phyloP scores from a whole-genome alignment of 192 early-diverging fungal genomes.

The Podila horticola region DNA sequence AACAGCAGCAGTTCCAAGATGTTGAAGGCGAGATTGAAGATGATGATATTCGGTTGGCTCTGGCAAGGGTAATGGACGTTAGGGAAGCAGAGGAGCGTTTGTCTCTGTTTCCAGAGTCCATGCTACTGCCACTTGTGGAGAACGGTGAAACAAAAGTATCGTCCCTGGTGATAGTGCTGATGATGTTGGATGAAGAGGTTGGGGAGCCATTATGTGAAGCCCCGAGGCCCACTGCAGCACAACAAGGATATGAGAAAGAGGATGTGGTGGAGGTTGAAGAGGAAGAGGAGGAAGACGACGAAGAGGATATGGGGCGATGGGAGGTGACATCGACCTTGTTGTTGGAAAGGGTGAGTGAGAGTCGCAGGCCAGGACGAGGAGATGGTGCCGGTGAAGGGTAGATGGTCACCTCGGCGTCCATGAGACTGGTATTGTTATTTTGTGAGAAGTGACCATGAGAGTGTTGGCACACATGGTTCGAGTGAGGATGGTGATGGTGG shows the following conservation, averaged over 20 bases:
- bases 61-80: too few relatives aligned
- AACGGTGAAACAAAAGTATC: neutral
- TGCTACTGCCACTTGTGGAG: too few relatives aligned
- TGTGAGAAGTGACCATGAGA: neutral
- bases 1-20: too few relatives aligned
- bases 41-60: too few relatives aligned
- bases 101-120: too few relatives aligned
- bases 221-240: neutral
- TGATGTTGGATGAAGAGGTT: neutral
- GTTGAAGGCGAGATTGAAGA: too few relatives aligned
- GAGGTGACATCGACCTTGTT: conserved; percentile 30
- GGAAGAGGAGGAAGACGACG: neutral
- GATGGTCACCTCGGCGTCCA: neutral
- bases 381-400: conserved; percentile 48
- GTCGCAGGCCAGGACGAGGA: conserved; percentile 40
- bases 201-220: neutral
- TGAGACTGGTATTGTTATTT: neutral
- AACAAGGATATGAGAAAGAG: neutral
- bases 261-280: neutral
- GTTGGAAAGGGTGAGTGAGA: conserved; percentile 37
- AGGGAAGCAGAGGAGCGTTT: too few relatives aligned
- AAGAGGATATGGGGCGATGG: conserved; percentile 11
- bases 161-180: neutral
- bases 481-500: neutral
- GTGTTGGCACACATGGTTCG: neutral